Percentiles rank a stretch among this genome's conserved stretches.
These are phyloP conservation scores for Metschnikowia borealis DNA, from an alignment of 805 yeast species.

Conservation along the genomic window DNA sequence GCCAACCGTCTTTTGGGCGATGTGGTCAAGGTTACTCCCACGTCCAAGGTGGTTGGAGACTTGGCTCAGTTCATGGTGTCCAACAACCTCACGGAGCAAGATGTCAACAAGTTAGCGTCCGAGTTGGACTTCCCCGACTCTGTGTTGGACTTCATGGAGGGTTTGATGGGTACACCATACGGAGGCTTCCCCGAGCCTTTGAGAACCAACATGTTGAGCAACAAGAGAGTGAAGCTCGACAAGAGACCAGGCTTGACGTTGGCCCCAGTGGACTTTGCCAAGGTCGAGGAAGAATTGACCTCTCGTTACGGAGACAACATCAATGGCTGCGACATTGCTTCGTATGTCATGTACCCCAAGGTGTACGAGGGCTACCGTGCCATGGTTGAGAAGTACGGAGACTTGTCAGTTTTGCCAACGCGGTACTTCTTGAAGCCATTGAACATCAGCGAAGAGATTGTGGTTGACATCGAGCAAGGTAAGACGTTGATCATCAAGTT, in stretches of 20 bases:
- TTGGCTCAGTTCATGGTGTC: conserved; percentile 99
- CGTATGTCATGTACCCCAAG: conserved; percentile 97
- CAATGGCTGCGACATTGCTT: conserved; percentile 86
- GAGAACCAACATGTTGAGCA: conserved; percentile 83
- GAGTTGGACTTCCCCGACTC: conserved; percentile 98
- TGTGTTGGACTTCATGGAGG: conserved; percentile 97
- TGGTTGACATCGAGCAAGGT: conserved; percentile 90
- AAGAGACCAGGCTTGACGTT: conserved; percentile 90
- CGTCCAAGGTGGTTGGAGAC: conserved; percentile 99
- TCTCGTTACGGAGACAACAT: conserved; percentile 71
- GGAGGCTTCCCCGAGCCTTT: conserved; percentile 99
- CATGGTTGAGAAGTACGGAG: conserved; percentile 76
- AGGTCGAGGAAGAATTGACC: conserved; percentile 67
- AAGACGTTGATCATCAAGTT: conserved; percentile 86
- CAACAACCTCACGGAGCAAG: conserved; percentile 81
- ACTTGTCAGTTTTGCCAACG: conserved; percentile 91
- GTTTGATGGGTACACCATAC: conserved; percentile 98
- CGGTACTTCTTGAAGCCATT: conserved; percentile 85
- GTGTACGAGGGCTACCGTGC: conserved; percentile 87
- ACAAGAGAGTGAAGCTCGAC: conserved; percentile 87
- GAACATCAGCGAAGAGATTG: conserved; percentile 80
- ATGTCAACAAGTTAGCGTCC: conserved; percentile 80
- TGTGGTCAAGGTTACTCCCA: conserved; percentile 97
- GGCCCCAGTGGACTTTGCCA: conserved; percentile 75
- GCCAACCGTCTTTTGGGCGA: conserved; percentile 93